Percentiles rank a stretch among this genome's conserved stretches.
phyloP scores from a whole-genome alignment of 148 eudicot genomes.

The Linanthus parryae region DNA sequence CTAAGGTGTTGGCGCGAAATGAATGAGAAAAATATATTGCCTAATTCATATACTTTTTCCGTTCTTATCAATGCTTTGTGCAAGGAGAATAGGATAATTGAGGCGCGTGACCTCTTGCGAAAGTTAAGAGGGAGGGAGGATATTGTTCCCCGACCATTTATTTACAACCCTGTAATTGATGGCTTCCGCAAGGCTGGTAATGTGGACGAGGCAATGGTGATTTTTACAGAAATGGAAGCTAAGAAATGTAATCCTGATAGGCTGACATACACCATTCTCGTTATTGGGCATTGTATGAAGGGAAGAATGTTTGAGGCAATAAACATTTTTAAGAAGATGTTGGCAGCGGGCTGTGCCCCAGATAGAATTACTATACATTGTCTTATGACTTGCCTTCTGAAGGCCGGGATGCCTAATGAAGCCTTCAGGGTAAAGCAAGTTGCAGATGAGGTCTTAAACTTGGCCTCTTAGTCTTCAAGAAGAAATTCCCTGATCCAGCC shows the following conservation, averaged over 20 bases:
- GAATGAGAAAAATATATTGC: slow-evolving; percentile 39
- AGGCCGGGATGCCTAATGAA: slow-evolving; percentile 81
- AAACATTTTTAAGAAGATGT: slow-evolving; percentile 55
- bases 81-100: slow-evolving; percentile 57
- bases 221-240: slow-evolving; percentile 67
- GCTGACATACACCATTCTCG: slow-evolving; percentile 78
- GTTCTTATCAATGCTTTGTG: slow-evolving; percentile 59
- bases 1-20: slow-evolving; percentile 56
- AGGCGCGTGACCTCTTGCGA: slow-evolving; percentile 58
- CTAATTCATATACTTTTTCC: slow-evolving; percentile 59
- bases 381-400: slow-evolving; percentile 55
- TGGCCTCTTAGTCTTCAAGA: slow-evolving; percentile 23
- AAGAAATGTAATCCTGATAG: slow-evolving; percentile 64
- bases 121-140: slow-evolving; percentile 43
- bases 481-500: slow-evolving; percentile 17
- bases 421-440: slow-evolving; percentile 46
- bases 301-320: slow-evolving; percentile 83
- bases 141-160: slow-evolving; percentile 51
- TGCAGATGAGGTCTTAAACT: slow-evolving; percentile 23
- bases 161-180: slow-evolving; percentile 81
- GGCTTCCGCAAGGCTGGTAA: slow-evolving; percentile 79
- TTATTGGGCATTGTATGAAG: slow-evolving; percentile 88
- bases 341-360: slow-evolving; percentile 55
- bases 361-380: slow-evolving; percentile 60
- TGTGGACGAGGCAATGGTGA: slow-evolving; percentile 62